Conservation (phyloP, 2,329 filamentous ascomycete species). For the Pseudocercospora eumusae region DNA sequence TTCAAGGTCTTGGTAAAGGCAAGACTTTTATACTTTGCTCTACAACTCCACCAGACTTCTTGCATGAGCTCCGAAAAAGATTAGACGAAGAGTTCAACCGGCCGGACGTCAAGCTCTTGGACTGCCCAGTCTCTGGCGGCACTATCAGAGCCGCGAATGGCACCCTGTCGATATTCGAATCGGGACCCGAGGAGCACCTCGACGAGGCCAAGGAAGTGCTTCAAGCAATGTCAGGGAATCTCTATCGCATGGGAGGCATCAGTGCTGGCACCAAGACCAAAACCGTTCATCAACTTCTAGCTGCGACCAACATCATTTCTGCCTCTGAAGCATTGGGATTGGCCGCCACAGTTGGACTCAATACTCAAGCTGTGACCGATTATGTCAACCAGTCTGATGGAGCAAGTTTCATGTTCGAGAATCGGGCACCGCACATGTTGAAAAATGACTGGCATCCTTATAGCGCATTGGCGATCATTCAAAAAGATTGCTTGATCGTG, state of each 20-base stretch:
- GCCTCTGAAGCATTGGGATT: constrained; percentile 60
- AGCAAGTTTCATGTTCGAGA: constrained; percentile 59
- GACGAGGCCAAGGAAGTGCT: constrained; percentile 61
- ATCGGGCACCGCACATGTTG: constrained; percentile 56
- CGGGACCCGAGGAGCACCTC: constrained; percentile 56
- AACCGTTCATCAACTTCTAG: constrained; percentile 60
- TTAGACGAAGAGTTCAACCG: constrained; percentile 57
- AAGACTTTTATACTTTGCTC: constrained; percentile 68
- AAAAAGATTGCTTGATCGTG: constrained; percentile 62
- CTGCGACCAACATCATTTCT: constrained; percentile 59
- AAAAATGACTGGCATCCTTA: constrained; percentile 52
- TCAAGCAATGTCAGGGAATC: constrained; percentile 60
- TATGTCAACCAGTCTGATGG: constrained; percentile 47
- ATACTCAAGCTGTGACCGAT: constrained; percentile 53
- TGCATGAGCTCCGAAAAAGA: constrained; percentile 60
- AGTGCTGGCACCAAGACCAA: constrained; percentile 59
- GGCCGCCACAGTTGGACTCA: constrained; percentile 55
- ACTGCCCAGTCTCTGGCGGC: constrained; percentile 72
- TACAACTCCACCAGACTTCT: constrained; percentile 68
- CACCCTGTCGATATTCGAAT: constrained; percentile 75
- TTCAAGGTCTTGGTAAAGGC: constrained; percentile 56
- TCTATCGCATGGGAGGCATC: constrained; percentile 59
- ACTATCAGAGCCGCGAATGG: constrained; percentile 68
- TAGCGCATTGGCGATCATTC: constrained; percentile 48
- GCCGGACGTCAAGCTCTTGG: constrained; percentile 66